phyloP scores from a whole-genome alignment of 257 asterid genomes.

The Solanum stenotomum region DNA sequence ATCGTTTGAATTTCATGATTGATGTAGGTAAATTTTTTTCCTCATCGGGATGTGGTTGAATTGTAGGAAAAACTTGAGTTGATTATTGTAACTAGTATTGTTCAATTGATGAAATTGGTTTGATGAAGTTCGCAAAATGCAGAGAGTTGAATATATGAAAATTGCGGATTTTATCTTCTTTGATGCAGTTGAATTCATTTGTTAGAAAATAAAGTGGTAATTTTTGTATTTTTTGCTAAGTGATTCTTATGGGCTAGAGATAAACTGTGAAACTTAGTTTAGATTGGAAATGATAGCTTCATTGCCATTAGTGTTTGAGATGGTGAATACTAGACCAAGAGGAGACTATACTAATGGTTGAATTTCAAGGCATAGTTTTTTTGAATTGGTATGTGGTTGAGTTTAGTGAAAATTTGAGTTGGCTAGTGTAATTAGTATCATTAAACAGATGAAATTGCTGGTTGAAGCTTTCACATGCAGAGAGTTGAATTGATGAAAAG shows the following conservation, averaged over 20 bases:
- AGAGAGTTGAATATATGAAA: neutral
- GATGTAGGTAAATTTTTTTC: neutral
- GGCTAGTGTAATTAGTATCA: neutral
- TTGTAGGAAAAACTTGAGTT: neutral
- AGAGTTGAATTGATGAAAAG: neutral
- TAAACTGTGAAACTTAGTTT: neutral
- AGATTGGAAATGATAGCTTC: neutral
- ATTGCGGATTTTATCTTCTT: neutral
- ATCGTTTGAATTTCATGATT: constrained; percentile 39
- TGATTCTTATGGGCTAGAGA: neutral
- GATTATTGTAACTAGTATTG: neutral
- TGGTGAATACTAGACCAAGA: neutral
- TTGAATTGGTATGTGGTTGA: neutral
- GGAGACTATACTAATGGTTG: neutral
- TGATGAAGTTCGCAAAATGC: neutral
- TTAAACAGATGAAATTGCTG: neutral
- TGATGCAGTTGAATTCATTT: neutral
- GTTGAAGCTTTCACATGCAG: neutral
- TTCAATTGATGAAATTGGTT: neutral
- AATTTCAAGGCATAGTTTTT: neutral
- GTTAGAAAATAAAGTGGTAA: neutral
- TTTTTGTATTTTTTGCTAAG: neutral
- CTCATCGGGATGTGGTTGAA: neutral
- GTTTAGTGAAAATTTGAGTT: neutral
- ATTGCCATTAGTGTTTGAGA: neutral